Evolutionary conservation across 1,284 basidiomycete species (phyloP).

Genomic region (Somion occarium): DNA sequence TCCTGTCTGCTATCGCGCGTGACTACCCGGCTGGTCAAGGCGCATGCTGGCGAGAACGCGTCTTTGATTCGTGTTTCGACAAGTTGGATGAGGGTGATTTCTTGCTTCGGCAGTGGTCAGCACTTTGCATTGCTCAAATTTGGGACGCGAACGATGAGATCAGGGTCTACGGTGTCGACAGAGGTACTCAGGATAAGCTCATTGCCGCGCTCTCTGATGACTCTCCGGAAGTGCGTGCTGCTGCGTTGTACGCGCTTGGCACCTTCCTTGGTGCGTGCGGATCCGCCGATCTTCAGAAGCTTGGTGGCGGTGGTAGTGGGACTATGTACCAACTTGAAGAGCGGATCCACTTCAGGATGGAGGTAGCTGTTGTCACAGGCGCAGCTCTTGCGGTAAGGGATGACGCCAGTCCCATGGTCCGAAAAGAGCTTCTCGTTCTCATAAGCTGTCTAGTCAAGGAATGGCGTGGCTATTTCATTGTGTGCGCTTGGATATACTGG

Average conservation of each 20-base stretch:
- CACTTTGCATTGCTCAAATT: slow-evolving; percentile 91
- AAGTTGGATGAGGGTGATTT: slow-evolving; percentile 89
- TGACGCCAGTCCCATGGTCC: slow-evolving; percentile 93
- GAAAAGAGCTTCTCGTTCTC: slow-evolving; percentile 91
- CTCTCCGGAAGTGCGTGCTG: slow-evolving; percentile 90
- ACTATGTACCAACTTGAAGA: slow-evolving; percentile 81
- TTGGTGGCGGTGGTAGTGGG: slow-evolving; percentile 83
- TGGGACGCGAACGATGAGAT: slow-evolving; percentile 94
- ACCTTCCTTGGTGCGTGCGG: slow-evolving; percentile 92
- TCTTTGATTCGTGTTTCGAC: slow-evolving; percentile 88
- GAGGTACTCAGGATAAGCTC: slow-evolving; percentile 83
- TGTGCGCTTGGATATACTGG: slow-evolving; percentile 95
- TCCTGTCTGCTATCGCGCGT: slow-evolving; percentile 88
- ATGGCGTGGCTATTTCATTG: slow-evolving; percentile 94
- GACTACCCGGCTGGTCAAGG: slow-evolving; percentile 86
- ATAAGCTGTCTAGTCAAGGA: slow-evolving; percentile 93
- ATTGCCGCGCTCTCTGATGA: slow-evolving; percentile 83
- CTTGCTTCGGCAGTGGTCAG: slow-evolving; percentile 90
- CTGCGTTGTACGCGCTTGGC: slow-evolving; percentile 88
- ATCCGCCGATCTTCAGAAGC: slow-evolving; percentile 57
- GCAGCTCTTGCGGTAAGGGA: slow-evolving; percentile 81
- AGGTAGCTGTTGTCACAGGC: slow-evolving; percentile 74
- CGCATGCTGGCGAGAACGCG: slow-evolving; percentile 80
- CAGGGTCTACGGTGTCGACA: slow-evolving; percentile 81
- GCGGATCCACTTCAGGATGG: slow-evolving; percentile 75